phyloP scores from a whole-genome alignment of 2,329 filamentous ascomycete species.

The Pseudogymnoascus sp. region DNA sequence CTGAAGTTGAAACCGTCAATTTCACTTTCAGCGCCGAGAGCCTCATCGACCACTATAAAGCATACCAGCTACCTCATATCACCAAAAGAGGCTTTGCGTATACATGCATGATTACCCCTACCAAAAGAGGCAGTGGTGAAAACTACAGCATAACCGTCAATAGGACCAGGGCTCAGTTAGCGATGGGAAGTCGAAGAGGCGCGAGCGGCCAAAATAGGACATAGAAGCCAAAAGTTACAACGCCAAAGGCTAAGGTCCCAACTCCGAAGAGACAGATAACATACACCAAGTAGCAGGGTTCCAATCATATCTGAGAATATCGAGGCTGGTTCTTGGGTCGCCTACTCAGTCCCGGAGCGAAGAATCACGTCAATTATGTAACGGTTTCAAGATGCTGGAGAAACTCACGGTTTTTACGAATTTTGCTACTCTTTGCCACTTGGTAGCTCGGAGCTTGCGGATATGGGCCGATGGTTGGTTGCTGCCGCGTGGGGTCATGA shows the following conservation, averaged over 20 bases:
- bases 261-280: not conserved
- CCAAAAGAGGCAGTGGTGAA: not conserved
- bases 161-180: not conserved
- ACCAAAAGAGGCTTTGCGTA: not conserved
- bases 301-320: too few relatives aligned
- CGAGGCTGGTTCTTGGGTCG: too few relatives aligned
- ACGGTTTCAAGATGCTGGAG: too few relatives aligned
- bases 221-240: not conserved
- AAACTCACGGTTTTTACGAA: not conserved
- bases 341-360: not conserved
- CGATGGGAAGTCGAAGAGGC: not conserved
- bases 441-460: not conserved
- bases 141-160: not conserved
- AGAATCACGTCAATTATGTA: too few relatives aligned
- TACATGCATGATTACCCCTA: not conserved
- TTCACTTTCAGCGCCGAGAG: not conserved
- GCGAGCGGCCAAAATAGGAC: not conserved
- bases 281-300: too few relatives aligned
- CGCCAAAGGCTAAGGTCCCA: not conserved
- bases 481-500: not conserved
- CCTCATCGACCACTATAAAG: not conserved
- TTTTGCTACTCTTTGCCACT: not conserved
- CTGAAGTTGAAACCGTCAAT: not conserved
- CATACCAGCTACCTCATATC: not conserved
- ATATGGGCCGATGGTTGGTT: not conserved